Conservation (phyloP, 331 rosid species). For the Erythrophleum ivorense region DNA sequence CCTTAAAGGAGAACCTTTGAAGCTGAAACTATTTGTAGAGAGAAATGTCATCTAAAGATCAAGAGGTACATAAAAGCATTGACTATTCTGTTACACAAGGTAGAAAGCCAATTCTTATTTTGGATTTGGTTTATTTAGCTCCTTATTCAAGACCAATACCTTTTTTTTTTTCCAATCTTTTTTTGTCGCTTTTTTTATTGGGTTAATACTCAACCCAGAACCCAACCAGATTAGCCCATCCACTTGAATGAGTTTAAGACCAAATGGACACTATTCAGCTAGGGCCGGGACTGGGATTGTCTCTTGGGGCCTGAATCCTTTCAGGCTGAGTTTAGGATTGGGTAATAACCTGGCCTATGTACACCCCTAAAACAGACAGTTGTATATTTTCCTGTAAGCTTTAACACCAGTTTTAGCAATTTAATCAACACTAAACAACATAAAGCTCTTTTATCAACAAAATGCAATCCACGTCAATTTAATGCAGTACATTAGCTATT, state of each 20-base stretch:
- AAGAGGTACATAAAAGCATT: too few species aligned
- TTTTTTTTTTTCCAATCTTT: too few species aligned
- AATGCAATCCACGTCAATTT: conserved; percentile 7
- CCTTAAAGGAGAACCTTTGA: too few species aligned
- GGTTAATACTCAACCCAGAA: background rate
- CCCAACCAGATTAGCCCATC: background rate
- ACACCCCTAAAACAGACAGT: background rate
- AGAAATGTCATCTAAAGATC: too few species aligned
- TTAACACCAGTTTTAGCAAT: background rate
- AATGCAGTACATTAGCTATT: conserved; percentile 13
- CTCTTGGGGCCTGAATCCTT: background rate
- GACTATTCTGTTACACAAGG: too few species aligned
- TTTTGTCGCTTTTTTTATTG: too few species aligned
- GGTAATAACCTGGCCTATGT: background rate
- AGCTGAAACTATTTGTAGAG: too few species aligned
- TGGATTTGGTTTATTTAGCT: too few species aligned
- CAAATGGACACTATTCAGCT: background rate
- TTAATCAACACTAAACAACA: background rate
- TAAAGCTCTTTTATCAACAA: background rate
- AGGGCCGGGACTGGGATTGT: background rate
- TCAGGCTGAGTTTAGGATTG: background rate
- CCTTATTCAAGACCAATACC: too few species aligned
- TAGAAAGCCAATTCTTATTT: too few species aligned
- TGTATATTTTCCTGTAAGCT: background rate
- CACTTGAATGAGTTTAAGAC: background rate